Evolutionary conservation across 345 rosid genomes (phyloP).

Genomic region (Moringa oleifera): DNA sequence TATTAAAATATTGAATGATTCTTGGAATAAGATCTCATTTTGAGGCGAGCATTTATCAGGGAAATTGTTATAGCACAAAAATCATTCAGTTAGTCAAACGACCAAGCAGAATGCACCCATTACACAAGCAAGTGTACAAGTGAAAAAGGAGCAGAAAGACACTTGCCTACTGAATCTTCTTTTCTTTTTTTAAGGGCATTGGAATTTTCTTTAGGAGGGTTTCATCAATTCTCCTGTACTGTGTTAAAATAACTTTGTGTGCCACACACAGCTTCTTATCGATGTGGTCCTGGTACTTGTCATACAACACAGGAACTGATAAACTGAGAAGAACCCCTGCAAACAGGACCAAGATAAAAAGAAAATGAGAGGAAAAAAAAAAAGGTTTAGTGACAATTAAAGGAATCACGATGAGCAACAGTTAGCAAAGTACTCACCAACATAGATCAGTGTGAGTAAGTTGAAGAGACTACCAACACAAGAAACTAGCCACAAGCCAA

Average conservation of each 20-base stretch:
- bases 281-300: constrained; percentile 62
- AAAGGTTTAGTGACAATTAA: background rate
- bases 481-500: constrained; percentile 51
- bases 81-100: too few relatives aligned
- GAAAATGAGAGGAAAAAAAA: background rate
- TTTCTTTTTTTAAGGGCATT: constrained; percentile 44
- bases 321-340: constrained; percentile 73
- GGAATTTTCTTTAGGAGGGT: constrained; percentile 47
- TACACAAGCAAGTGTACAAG: background rate
- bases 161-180: constrained; percentile 69
- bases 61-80: too few relatives aligned
- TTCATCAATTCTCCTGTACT: constrained; percentile 52
- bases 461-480: constrained; percentile 63
- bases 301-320: constrained; percentile 63
- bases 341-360: constrained; percentile 4
- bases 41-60: too few relatives aligned
- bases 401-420: background rate
- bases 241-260: constrained; percentile 41
- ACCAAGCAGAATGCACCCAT: too few relatives aligned
- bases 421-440: constrained; percentile 48
- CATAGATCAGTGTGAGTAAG: constrained; percentile 67
- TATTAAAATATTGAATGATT: too few relatives aligned
- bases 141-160: background rate
- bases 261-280: constrained; percentile 52
- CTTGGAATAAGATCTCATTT: too few relatives aligned